Percentiles rank a stretch among this genome's conserved stretches.
Conservation (phyloP, 2,329 filamentous ascomycete genomes). For the Plenodomus biglobosus region DNA sequence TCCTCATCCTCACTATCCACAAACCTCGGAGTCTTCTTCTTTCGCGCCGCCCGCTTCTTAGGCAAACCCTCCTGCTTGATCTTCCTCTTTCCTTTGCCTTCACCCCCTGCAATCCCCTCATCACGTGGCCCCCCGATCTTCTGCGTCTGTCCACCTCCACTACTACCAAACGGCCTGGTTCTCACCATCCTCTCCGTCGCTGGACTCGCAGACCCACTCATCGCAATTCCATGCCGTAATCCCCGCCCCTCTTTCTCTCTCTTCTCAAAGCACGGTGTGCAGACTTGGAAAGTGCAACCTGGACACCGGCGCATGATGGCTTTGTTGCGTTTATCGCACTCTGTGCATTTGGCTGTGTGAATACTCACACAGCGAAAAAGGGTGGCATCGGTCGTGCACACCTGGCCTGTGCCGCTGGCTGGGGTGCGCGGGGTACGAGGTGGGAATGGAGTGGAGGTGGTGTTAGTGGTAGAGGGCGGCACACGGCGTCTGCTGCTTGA, state of each 20-base stretch:
- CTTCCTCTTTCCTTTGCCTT: background rate
- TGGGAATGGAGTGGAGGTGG: constrained; percentile 2
- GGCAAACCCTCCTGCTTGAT: background rate
- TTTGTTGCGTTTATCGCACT: constrained; percentile 39
- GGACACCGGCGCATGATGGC: constrained; percentile 37
- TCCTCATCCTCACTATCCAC: constrained; percentile 2
- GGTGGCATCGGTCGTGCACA: constrained; percentile 23
- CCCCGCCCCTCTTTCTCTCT: constrained; percentile 12
- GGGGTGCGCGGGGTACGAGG: constrained; percentile 13
- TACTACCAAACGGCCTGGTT: background rate
- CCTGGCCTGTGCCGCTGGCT: constrained; percentile 1
- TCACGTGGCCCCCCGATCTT: too few relatives aligned
- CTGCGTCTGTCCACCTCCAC: too few relatives aligned
- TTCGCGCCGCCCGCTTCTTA: constrained; percentile 9
- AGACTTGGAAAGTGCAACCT: constrained; percentile 41
- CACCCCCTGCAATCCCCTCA: background rate
- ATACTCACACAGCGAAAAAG: constrained; percentile 27
- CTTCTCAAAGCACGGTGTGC: constrained; percentile 28
- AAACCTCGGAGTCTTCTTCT: background rate
- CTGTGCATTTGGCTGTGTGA: constrained; percentile 43
- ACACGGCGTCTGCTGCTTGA: background rate
- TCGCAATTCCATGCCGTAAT: constrained; percentile 29
- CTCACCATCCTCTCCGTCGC: background rate
- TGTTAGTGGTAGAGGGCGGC: background rate
- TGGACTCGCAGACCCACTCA: constrained; percentile 4